Percentiles rank a stretch among this genome's conserved stretches.
Conservation (phyloP, 768 basidiomycete species). For the Termitomyces sp. region DNA sequence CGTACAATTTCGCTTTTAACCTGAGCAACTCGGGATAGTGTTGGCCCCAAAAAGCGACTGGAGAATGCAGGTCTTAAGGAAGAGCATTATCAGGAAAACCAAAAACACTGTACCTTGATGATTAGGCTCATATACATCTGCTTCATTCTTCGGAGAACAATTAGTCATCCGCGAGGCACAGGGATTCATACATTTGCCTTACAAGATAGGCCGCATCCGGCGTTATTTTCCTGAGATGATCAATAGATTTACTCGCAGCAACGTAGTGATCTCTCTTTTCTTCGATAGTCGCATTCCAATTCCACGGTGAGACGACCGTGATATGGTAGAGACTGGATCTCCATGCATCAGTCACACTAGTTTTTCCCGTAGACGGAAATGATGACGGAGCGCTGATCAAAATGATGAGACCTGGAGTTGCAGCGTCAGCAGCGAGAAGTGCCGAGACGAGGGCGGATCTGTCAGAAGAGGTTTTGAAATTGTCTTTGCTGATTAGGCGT, state of each 20-base stretch:
- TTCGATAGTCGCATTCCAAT: constrained; percentile 39
- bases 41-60: constrained; percentile 42
- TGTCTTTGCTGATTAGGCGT: constrained; percentile 38
- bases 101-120: constrained; percentile 29
- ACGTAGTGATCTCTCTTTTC: constrained; percentile 33
- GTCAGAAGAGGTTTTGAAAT: constrained; percentile 30
- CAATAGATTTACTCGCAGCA: constrained; percentile 33
- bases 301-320: constrained; percentile 41
- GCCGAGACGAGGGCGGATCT: constrained; percentile 32
- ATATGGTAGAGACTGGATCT: constrained; percentile 43
- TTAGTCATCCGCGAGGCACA: background rate
- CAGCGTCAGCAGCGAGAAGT: constrained; percentile 31
- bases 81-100: background rate
- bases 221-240: constrained; percentile 38
- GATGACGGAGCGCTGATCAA: constrained; percentile 38
- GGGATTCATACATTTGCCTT: constrained; percentile 13
- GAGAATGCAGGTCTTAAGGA: background rate
- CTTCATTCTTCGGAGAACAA: constrained; percentile 36
- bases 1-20: constrained; percentile 48
- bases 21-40: constrained; percentile 37
- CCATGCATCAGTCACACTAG: constrained; percentile 46
- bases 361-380: constrained; percentile 29
- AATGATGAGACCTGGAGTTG: constrained; percentile 38
- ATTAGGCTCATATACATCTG: constrained; percentile 46
- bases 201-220: constrained; percentile 45